Evolutionary conservation across 1,284 basidiomycete species (phyloP), one percentile per base, ranked within the genome.

Genomic region (Ganoderma leucocontextum): DNA sequence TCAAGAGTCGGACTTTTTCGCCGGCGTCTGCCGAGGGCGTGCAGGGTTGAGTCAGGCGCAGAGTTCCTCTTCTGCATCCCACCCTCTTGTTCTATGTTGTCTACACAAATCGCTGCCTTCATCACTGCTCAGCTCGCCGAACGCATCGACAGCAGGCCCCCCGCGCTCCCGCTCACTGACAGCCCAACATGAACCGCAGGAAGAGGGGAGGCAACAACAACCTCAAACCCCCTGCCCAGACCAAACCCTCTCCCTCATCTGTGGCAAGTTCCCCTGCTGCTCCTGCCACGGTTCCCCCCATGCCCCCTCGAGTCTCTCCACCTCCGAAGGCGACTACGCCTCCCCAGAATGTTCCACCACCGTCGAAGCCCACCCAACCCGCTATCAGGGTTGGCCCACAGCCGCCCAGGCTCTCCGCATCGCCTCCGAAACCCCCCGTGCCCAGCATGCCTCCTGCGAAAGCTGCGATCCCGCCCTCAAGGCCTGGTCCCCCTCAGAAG

Each of bases 1-100:
- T 64, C 59, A 42, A 62, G 62, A 7, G 65, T 33, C 35, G 42
- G 66, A 68, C 62, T 68, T 68, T 68, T 55, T 68, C n/a, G 35
- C 67, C 71, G 71, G 71, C 63, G 58, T 41, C 62, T 66, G 69
- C 71, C 71, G 71, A 44, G n/a, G 42, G 64, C 57, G 6, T 59
- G 58, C 58, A 60, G 63, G 62, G 65, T 72, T 72, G 71, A 70
- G 38, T 70, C 69, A 64, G 47, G 25, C 41, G 38, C 25, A 25
- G 41, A 42, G 22, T 55, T 42, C 44, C 22, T 49, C 47, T 49
- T 61, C 63, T 64, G 44, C 62, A 63, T 60, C 53, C 53, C 62
- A 55, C 47, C 65, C 59, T 65, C 66, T 66, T 65, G 69, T 72
- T 68, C 71, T 72, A 72, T 72, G 71, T 70, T 70, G 71, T 60